Base-by-base conservation (phyloP, 176 grass and related monocot genomes). In the Cymbopogon citratus region DNA sequence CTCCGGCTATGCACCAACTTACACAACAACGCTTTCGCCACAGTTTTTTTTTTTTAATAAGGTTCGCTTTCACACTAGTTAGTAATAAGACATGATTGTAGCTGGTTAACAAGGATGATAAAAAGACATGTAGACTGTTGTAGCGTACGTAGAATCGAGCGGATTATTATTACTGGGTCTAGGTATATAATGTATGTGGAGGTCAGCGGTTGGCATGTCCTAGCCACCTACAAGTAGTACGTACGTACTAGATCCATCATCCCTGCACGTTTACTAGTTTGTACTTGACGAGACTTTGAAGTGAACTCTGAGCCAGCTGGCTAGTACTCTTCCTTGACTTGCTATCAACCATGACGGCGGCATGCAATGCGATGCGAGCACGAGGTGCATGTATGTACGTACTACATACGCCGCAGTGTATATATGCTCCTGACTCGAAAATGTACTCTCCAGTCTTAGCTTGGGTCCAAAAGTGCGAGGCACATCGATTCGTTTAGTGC, bases 281-380 rank as follows among this genome's bases (percentile, higher is more conserved):
- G 12, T 70, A 25, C 13, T 78, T 26, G 86, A 43, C 80, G 5
- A 79, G 12, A 7, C 81, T 48, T 88, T 84, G 61, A 88, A 80
- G 86, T 74, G 61, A 80, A 23, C 48, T 74, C 75, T 18, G 76
- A 80, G 45, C 18, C n/a, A 24, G 56, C 56, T n/a, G 3, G n/a
- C 19, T 7, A 49, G 31, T 33, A 8, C 6, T 24, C 5, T 83
- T 83, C 18, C 73, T 72, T 72, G 68, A 68, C 80, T 59, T 72
- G 65, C 39, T 64, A 44, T 63, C 51, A 46, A 34, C 48, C 2
- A 45, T n/a, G 34, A 59, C 2, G 31, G 31, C 67, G 51, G 7
- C 1, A 3, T 54, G 19, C 51, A 7, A 29, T 33, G 63, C n/a
- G 18, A 29, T 33, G 63, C n/a, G 24, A 63, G 21, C 8, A 11